Base-by-base conservation (phyloP, 371 early-diverging fungal species). In the Mucor indicus region DNA sequence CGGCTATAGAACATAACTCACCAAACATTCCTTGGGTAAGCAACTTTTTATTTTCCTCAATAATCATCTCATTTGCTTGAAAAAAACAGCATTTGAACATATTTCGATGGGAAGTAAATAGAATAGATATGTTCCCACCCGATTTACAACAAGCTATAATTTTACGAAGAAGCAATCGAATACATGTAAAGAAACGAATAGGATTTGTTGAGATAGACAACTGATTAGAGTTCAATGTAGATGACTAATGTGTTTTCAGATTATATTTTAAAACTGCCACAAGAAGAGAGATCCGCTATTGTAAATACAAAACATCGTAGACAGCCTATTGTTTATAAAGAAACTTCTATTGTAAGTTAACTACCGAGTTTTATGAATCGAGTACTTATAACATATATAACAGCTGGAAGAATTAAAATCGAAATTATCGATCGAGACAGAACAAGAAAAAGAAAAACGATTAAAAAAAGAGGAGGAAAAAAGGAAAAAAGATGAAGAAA, bases 51-150 rank as follows among this genome's bases (percentile, higher is more conserved):
- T 9, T 16, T 30, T 20, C 9, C 17, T 25, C 15, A 38, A n/a
- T 25, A 21, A 19, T 37, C 6, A 2, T 40, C 4, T 32, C 25
- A 46, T 16, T 19, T 23, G 7, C 12, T 12, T 2, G n/a, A 32
- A n/a, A 24, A 35, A 10, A 32, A 27, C 48, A 74, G 70, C 66
- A 72, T 57, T 55, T 82, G 5, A 52, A 65, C 13, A 54, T 84
- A 13, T 63, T 48, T 38, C 65, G 84, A 13, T 83, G 84, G 84
- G 83, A 86, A 54, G 79, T 73, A 4, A 53, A 69, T 35, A 67
- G 79, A 57, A 51, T 74, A 3, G 41, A 67, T 11, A 48, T 39
- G 1, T 67, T 67, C 38, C 76, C 78, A 19, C 9, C 3, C 2
- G 66, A 73, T 48, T 39, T 73, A 13, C 65, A 65, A 32, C 43